Conservation (phyloP, 2,329 filamentous ascomycete genomes). For the Mycocentrospora acerina region DNA sequence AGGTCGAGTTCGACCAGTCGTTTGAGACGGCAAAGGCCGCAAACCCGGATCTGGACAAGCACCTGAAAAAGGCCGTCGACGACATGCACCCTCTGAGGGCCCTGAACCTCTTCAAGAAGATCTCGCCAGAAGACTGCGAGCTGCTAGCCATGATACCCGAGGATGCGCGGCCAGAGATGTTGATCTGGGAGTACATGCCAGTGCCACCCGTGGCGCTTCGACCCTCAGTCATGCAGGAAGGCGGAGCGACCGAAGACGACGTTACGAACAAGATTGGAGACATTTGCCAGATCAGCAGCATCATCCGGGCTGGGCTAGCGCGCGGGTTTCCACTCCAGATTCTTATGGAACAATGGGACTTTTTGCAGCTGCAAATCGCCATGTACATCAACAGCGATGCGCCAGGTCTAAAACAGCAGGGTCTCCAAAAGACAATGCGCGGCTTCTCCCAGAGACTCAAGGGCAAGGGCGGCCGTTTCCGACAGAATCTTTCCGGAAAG, state of each 20-base stretch:
- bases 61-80: conserved; percentile 88
- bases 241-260: conserved; percentile 92
- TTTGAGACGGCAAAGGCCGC: conserved; percentile 77
- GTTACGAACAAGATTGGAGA: conserved; percentile 96
- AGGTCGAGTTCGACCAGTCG: conserved; percentile 81
- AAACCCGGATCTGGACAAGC: conserved; percentile 83
- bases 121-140: conserved; percentile 83
- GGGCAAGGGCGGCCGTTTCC: conserved; percentile 95
- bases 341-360: conserved; percentile 98
- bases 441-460: conserved; percentile 95
- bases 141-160: conserved; percentile 83
- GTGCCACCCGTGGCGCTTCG: conserved; percentile 92
- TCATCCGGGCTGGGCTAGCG: conserved; percentile 78
- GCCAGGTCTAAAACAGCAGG: conserved; percentile 85
- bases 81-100: conserved; percentile 89
- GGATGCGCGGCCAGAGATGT: conserved; percentile 91
- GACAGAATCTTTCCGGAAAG: conserved; percentile 95
- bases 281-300: conserved; percentile 87
- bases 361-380: conserved; percentile 88
- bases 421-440: conserved; percentile 83
- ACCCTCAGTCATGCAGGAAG: conserved; percentile 90
- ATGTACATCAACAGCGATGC: conserved; percentile 98
- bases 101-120: conserved; percentile 86
- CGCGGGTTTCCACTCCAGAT: conserved; percentile 84
- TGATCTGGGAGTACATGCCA: conserved; percentile 95